Conservation (phyloP, 352 stramenopile genomes). For the Phytophthora capsici region DNA sequence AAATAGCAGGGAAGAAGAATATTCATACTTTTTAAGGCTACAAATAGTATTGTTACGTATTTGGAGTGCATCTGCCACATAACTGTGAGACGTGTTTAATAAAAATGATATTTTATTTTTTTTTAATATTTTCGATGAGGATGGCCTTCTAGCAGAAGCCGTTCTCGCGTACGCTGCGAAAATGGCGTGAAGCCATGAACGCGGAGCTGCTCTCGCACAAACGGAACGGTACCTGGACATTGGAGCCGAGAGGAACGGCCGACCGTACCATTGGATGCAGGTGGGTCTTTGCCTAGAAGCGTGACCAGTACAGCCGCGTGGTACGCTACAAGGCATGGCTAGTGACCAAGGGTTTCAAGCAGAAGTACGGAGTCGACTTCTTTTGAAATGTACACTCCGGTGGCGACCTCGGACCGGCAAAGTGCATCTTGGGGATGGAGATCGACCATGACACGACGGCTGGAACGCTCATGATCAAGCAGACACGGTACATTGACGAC, state of each 20-base stretch:
- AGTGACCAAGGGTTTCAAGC: slow-evolving; percentile 11
- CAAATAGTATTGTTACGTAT: no score
- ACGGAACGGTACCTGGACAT: neutral
- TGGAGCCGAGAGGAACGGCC: neutral
- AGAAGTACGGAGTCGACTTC: slow-evolving; percentile 14
- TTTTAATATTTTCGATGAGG: no score
- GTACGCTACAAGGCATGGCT: slow-evolving; percentile 1
- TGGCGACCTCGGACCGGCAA: slow-evolving; percentile 12
- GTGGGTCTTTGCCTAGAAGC: slow-evolving; percentile 14
- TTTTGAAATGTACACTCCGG: slow-evolving; percentile 12
- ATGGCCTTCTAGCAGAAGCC: no score
- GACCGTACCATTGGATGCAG: slow-evolving; percentile 1
- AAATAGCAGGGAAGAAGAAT: no score
- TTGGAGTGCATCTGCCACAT: no score
- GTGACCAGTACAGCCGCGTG: neutral
- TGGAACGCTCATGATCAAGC: slow-evolving; percentile 25
- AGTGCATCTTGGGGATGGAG: slow-evolving; percentile 33
- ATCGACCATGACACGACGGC: slow-evolving; percentile 16
- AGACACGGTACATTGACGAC: slow-evolving; percentile 28
- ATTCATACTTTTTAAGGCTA: no score
- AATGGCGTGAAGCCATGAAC: no score
- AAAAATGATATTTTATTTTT: no score
- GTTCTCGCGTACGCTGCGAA: no score
- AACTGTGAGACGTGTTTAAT: no score
- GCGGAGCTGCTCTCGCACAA: no score